A percentile compares a stretch with the other conserved stretches of the same genome.
Evolutionary conservation across 805 yeast genomes (phyloP).

Genomic region (Saccharomyces mikatae): DNA sequence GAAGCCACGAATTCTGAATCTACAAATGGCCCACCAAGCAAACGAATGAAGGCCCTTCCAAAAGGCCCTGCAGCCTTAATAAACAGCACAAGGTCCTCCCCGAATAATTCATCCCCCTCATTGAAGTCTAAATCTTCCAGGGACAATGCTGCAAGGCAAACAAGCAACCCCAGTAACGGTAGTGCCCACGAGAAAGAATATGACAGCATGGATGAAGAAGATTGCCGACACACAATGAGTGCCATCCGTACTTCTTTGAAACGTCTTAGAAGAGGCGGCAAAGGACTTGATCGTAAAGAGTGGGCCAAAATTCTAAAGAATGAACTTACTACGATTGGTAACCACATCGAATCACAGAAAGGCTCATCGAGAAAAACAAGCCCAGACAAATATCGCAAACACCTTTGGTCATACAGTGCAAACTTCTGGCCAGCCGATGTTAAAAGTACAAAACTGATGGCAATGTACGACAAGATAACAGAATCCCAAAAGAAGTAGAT

Average conservation of each 20-base stretch:
- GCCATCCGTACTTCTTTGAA: slow-evolving; percentile 62
- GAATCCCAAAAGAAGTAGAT: slow-evolving; percentile 3
- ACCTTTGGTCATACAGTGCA: slow-evolving; percentile 78
- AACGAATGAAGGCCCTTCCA: slow-evolving; percentile 22
- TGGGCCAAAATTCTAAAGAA: slow-evolving; percentile 65
- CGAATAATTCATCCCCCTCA: slow-evolving; percentile 3
- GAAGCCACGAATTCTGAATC: slow-evolving; percentile 16
- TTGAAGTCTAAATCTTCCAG: not conserved
- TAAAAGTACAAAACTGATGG: slow-evolving; percentile 60
- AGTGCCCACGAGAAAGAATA: slow-evolving; percentile 40
- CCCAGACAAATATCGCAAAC: slow-evolving; percentile 42
- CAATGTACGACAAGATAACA: slow-evolving; percentile 61
- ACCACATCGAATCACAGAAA: slow-evolving; percentile 46
- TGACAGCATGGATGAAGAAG: slow-evolving; percentile 69
- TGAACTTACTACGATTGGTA: slow-evolving; percentile 68
- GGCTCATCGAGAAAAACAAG: slow-evolving; percentile 21
- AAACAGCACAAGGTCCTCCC: slow-evolving; percentile 2
- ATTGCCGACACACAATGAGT: slow-evolving; percentile 52
- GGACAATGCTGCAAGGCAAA: slow-evolving; percentile 3
- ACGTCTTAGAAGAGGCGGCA: slow-evolving; percentile 60
- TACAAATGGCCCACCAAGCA: slow-evolving; percentile 10
- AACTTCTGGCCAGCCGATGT: slow-evolving; percentile 84
- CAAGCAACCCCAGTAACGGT: not conserved
- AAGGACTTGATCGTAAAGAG: slow-evolving; percentile 65
- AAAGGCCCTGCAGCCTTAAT: slow-evolving; percentile 23